A percentile compares a stretch with the other conserved stretches of the same genome.
These are phyloP conservation scores for Xerocomus spinulosus DNA, from an alignment of 768 basidiomycete species.

Conservation along the genomic window DNA sequence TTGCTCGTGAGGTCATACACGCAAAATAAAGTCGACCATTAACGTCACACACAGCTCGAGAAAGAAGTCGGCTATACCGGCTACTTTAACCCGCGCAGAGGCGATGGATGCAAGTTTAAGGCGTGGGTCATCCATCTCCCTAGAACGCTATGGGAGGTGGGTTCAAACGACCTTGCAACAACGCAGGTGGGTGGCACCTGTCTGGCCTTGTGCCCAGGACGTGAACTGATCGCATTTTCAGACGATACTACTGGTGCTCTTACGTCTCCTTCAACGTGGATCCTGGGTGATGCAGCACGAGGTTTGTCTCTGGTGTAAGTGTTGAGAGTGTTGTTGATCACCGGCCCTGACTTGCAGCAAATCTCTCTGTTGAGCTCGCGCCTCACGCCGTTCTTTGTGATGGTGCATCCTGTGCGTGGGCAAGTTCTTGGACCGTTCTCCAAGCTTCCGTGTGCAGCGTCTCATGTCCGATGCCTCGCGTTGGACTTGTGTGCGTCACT, in stretches of 20 bases:
- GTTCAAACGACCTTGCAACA: constrained; percentile 46
- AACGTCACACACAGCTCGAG: constrained; percentile 46
- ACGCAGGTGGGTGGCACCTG: constrained; percentile 51
- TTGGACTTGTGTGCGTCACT: constrained; percentile 55
- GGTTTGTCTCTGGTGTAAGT: constrained; percentile 33
- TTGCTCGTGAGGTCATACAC: constrained; percentile 48
- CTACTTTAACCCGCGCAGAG: constrained; percentile 35
- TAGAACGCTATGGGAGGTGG: constrained; percentile 81
- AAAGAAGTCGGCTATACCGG: constrained; percentile 52
- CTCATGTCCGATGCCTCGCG: constrained; percentile 49
- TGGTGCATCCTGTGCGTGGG: constrained; percentile 73
- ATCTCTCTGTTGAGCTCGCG: constrained; percentile 50
- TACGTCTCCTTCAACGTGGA: constrained; percentile 56
- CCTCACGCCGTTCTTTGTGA: constrained; percentile 74
- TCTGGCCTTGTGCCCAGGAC: not conserved
- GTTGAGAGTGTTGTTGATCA: constrained; percentile 2
- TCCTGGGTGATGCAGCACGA: constrained; percentile 39
- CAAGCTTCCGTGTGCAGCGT: constrained; percentile 46
- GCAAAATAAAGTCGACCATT: not conserved
- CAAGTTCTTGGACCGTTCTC: constrained; percentile 71
- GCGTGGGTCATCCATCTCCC: constrained; percentile 78
- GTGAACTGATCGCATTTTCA: constrained; percentile 22
- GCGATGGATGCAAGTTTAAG: constrained; percentile 34
- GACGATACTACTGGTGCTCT: constrained; percentile 58
- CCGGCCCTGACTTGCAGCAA: constrained; percentile 35